Evolutionary conservation across 805 yeast species (phyloP).

Genomic region (Starmerella apis): DNA sequence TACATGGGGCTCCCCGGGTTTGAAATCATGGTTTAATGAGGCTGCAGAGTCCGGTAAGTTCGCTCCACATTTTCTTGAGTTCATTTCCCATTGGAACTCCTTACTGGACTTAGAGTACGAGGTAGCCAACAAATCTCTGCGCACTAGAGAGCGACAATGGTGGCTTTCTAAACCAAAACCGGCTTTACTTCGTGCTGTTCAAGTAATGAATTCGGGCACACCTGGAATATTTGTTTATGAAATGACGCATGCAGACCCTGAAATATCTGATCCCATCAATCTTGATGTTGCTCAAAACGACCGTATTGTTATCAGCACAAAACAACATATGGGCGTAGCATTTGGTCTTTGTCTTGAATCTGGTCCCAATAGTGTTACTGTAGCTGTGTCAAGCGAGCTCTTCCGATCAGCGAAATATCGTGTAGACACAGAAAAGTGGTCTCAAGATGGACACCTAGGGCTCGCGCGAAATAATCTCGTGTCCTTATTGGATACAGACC

Average conservation of each 20-base stretch:
- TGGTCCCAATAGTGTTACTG: not conserved
- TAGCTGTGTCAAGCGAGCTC: conserved; percentile 9
- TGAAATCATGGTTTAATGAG: conserved; percentile 2
- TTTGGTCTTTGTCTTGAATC: conserved; percentile 12
- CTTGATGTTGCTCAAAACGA: not conserved
- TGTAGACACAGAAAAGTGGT: conserved; percentile 76
- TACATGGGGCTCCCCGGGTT: conserved; percentile 1
- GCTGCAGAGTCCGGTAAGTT: conserved; percentile 11
- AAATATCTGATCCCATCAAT: not conserved
- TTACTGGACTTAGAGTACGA: conserved; percentile 65
- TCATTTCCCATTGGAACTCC: conserved; percentile 63
- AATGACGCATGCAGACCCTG: not conserved
- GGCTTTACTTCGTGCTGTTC: conserved; percentile 5
- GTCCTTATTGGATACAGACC: conserved; percentile 45
- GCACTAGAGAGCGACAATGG: conserved; percentile 32
- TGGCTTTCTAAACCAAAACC: conserved; percentile 29
- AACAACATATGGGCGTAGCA: conserved; percentile 21
- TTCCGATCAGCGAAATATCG: conserved; percentile 37
- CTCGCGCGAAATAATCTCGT: conserved; percentile 66
- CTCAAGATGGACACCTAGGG: conserved; percentile 61
- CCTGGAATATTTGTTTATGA: not conserved
- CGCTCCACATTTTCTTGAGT: conserved; percentile 40
- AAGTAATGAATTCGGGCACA: not conserved
- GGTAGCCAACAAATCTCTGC: conserved; percentile 50
- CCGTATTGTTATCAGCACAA: conserved; percentile 18